Evolutionary conservation across 1,284 basidiomycete genomes (phyloP).

Genomic region (Trametes polyzona): DNA sequence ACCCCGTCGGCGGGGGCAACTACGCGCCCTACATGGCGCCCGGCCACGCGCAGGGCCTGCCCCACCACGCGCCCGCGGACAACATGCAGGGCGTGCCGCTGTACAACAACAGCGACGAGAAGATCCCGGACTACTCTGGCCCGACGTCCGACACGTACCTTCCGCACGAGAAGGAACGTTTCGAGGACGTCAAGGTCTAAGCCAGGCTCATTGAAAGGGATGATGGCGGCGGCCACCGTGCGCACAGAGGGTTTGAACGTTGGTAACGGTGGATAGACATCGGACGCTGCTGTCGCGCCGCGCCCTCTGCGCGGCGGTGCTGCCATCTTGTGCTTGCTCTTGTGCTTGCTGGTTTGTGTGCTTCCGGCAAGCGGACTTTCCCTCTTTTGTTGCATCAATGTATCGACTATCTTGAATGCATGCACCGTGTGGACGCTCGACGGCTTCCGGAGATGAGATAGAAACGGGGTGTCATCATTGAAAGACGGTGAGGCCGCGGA

Average conservation of each 20-base stretch:
- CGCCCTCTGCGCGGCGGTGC: background rate
- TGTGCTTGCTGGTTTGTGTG: constrained; percentile 10
- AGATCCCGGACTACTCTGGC: constrained; percentile 30
- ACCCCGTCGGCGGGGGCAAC: constrained; percentile 28
- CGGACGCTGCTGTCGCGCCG: background rate
- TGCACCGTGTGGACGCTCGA: background rate
- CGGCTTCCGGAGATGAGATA: background rate
- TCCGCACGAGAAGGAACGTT: constrained; percentile 39
- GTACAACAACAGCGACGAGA: constrained; percentile 37
- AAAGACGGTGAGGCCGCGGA: constrained; percentile 68
- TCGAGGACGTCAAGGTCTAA: constrained; percentile 35
- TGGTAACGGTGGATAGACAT: background rate
- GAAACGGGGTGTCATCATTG: constrained; percentile 26
- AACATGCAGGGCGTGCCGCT: constrained; percentile 38
- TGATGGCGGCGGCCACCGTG: background rate
- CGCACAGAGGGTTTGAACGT: background rate
- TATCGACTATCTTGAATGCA: constrained; percentile 6
- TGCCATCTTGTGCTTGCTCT: constrained; percentile 7
- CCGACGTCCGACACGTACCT: constrained; percentile 32
- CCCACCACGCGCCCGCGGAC: constrained; percentile 14
- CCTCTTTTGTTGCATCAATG: constrained; percentile 1
- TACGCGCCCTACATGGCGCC: constrained; percentile 24
- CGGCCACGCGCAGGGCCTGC: constrained; percentile 21
- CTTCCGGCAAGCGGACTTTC: constrained; percentile 10
- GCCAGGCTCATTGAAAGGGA: background rate